phyloP scores from a whole-genome alignment of 192 early-diverging fungal species.

The Jimgerdemannia flammicorona region DNA sequence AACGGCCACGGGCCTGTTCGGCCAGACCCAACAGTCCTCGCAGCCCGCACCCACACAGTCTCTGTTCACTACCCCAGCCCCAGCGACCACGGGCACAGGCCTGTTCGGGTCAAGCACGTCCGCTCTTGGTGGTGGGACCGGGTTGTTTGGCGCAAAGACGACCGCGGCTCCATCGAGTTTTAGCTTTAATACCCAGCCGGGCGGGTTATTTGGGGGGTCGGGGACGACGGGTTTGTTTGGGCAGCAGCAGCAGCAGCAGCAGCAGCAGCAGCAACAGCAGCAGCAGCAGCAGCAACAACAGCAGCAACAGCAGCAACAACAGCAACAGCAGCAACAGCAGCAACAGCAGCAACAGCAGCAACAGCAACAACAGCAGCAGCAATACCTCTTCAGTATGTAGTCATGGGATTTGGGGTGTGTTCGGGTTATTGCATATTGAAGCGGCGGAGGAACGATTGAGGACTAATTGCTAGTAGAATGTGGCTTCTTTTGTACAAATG shows the following conservation, averaged over 20 bases:
- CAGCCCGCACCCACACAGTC: neutral
- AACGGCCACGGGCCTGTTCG: neutral
- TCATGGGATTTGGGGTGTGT: neutral
- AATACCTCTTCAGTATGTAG: constrained; percentile 14
- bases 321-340: constrained; percentile 25
- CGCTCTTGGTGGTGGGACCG: neutral
- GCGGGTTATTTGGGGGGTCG: neutral
- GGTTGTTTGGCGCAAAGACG: neutral
- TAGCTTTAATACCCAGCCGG: neutral
- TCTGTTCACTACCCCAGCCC: neutral
- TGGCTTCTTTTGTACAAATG: too few relatives aligned
- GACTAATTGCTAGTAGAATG: too few relatives aligned
- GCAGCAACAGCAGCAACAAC: constrained; percentile 22
- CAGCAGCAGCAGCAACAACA: constrained; percentile 1
- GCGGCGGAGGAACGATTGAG: too few relatives aligned
- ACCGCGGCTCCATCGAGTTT: constrained; percentile 1
- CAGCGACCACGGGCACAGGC: neutral
- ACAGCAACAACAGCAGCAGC: constrained; percentile 40
- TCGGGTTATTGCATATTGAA: constrained; percentile 8
- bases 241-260: constrained; percentile 26
- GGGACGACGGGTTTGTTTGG: constrained; percentile 7
- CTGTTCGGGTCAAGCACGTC: neutral
- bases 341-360: constrained; percentile 22
- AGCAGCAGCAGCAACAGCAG: constrained; percentile 36
- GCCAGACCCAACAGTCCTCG: neutral